phyloP scores from a whole-genome alignment of 108 stramenopile genomes.

The Skeletonema menzelii region DNA sequence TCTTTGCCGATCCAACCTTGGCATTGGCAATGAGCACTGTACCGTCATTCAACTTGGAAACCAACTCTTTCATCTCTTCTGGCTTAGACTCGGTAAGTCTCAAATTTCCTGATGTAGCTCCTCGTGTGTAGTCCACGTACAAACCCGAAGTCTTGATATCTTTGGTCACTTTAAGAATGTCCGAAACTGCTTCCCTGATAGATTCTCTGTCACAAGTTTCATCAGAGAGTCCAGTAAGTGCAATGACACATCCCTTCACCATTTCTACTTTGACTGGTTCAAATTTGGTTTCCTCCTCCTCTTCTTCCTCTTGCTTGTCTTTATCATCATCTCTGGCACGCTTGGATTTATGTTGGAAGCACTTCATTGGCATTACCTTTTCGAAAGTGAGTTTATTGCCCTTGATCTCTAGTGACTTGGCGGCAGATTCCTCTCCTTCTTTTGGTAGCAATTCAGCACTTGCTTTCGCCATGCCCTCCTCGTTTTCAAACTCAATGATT shows the following conservation, averaged over 20 bases:
- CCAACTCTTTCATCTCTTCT: constrained; percentile 57
- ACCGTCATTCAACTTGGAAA: constrained; percentile 63
- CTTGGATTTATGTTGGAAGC: constrained; percentile 7
- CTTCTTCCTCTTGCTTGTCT: constrained; percentile 17
- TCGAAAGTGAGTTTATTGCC: constrained; percentile 37
- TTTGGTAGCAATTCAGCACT: constrained; percentile 58
- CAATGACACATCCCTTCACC: constrained; percentile 83
- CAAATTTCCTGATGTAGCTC: constrained; percentile 66
- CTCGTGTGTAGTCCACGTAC: constrained; percentile 85
- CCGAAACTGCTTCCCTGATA: constrained; percentile 61
- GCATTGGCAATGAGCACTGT: constrained; percentile 59
- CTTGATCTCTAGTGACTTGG: constrained; percentile 37
- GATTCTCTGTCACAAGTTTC: constrained; percentile 78
- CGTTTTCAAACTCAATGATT: constrained; percentile 83
- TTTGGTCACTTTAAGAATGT: constrained; percentile 50
- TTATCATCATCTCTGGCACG: constrained; percentile 11
- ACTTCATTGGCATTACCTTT: constrained; percentile 33
- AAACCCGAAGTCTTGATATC: constrained; percentile 74
- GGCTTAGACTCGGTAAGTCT: constrained; percentile 64
- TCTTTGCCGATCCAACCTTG: constrained; percentile 60
- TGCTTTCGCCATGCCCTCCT: constrained; percentile 82
- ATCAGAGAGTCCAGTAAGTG: constrained; percentile 61
- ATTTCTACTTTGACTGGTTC: constrained; percentile 61
- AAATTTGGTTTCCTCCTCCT: constrained; percentile 45
- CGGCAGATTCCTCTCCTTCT: constrained; percentile 12